Evolutionary conservation across 306 rosid genomes (phyloP), one percentile per base, ranked within the genome.

Genomic region (Biancaea sappan): DNA sequence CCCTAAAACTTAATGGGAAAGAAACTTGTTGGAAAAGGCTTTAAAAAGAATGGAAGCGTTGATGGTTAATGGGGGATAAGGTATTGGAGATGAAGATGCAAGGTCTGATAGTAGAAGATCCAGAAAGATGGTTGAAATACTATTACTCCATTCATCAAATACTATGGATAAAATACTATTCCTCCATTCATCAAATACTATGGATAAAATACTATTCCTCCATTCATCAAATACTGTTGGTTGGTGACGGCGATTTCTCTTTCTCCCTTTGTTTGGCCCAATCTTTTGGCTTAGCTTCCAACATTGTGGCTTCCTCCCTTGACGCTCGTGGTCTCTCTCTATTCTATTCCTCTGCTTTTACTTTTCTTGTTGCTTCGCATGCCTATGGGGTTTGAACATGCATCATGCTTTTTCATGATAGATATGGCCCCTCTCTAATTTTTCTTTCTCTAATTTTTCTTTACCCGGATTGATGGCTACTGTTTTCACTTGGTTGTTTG

Each of bases 181-280:
- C n/a, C n/a, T n/a, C n/a, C n/a, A n/a, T n/a, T n/a, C n/a, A n/a
- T n/a, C n/a, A n/a, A n/a, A n/a, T n/a, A n/a, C n/a, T n/a, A n/a
- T n/a, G n/a, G n/a, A n/a, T n/a, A n/a, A n/a, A n/a, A n/a, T 76
- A 83, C 24, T 83, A 81, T 73, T 83, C 83, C 0, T 81, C 83
- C 8, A 77, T 76, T 61, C 88, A 88, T 43, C 83, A 85, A 22
- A 85, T 81, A 73, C 66, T 85, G 46, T 54, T 85, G 76, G 92
- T 88, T 26, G 88, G 92, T 18, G 90, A 85, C 16, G 90, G 90
- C n/a, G 92, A 85, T 83, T 88, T 85, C 75, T 88, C 92, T 6
- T 88, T 88, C 66, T 85, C 88, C 0, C 68, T 73, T 11, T 69
- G 61, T 19, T 80, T 88, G 6, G 90, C 88, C 3, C 74, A 3